Base-by-base conservation (phyloP, 139 green algal species). In the Auxenochlorella protothecoides region DNA sequence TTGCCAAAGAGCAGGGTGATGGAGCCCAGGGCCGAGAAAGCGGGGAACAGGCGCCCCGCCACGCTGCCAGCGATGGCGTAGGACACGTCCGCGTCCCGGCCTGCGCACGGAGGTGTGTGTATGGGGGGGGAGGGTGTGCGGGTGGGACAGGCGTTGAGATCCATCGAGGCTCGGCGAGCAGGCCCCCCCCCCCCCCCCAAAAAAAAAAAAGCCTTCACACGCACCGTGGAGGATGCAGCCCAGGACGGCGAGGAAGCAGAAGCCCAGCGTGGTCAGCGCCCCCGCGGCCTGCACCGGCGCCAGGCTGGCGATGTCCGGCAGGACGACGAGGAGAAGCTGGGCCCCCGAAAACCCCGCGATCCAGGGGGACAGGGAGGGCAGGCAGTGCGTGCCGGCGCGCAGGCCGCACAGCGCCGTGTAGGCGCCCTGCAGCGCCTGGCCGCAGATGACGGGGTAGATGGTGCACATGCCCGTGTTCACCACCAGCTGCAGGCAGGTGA, bases 391-490 rank as follows among this genome's bases (percentile, higher is more conserved):
- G 57, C 11, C 57, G 57, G 57, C 9, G 11, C 70, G 12, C 52
- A 14, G 52, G 62, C 10, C 55, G 53, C 55, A 61, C 13, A 14
- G 10, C 4, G 63, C 53, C 16, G 56, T 5, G 62, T 54, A 68
- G 11, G 63, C 16, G 53, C 70, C 63, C n/a, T 69, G 70, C 63
- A 74, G 54, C 54, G 62, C 63, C 54, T 74, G 70, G 4, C 70
- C 70, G 3, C 59, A 53, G 11, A 74, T 59, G 11, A 64, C 70
- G n/a, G 66, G 62, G 27, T 74, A 74, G 6, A 63, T 54, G 4
- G 66, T 44, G 63, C 70, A 74, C 11, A 61, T 74, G 3, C 70
- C 70, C 3, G 59, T 56, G 63, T 74, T 69, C n/a, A 74, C 70
- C 3, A 68, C n/a, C n/a, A 74, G 51, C 16, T 74, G 70, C 8